Conservation (phyloP, 2,329 filamentous ascomycete species). For the Talaromyces sp. region DNA sequence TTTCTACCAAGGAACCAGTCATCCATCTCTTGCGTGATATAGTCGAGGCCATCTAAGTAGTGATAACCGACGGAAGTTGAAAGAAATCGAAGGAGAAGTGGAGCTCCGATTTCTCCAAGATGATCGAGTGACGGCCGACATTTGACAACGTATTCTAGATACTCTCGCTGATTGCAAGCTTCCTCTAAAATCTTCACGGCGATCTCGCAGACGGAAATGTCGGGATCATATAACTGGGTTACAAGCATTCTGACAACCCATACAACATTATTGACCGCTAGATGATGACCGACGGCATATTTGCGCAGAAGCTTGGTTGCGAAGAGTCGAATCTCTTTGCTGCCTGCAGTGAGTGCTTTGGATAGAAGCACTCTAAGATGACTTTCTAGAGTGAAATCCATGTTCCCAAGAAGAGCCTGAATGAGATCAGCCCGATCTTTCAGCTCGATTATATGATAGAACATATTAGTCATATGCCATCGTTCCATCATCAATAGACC, state of each 20-base stretch:
- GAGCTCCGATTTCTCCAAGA: slow-evolving; percentile 92
- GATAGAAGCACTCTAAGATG: slow-evolving; percentile 90
- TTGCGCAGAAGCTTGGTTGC: slow-evolving; percentile 82
- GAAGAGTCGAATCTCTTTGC: slow-evolving; percentile 85
- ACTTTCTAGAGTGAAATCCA: slow-evolving; percentile 85
- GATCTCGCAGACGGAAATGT: slow-evolving; percentile 92
- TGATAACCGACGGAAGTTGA: slow-evolving; percentile 97
- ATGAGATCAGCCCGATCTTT: slow-evolving; percentile 89
- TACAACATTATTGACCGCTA: slow-evolving; percentile 65
- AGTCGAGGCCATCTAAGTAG: slow-evolving; percentile 93
- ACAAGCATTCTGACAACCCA: slow-evolving; percentile 97
- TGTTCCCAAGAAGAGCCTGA: slow-evolving; percentile 79
- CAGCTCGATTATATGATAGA: slow-evolving; percentile 94
- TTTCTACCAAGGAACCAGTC: slow-evolving; percentile 98
- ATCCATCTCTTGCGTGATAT: slow-evolving; percentile 99
- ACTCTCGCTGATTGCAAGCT: slow-evolving; percentile 86
- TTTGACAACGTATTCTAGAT: slow-evolving; percentile 93
- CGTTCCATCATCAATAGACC: slow-evolving; percentile 87
- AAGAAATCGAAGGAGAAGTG: slow-evolving; percentile 83
- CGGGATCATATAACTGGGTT: slow-evolving; percentile 96
- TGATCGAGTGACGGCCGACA: slow-evolving; percentile 93
- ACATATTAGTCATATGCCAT: slow-evolving; percentile 99
- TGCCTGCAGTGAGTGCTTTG: slow-evolving; percentile 86
- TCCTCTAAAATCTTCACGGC: slow-evolving; percentile 97
- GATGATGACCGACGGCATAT: slow-evolving; percentile 64